These are phyloP conservation scores for Mercurialis annua DNA, from an alignment of 345 rosid genomes.

Conservation along the genomic window DNA sequence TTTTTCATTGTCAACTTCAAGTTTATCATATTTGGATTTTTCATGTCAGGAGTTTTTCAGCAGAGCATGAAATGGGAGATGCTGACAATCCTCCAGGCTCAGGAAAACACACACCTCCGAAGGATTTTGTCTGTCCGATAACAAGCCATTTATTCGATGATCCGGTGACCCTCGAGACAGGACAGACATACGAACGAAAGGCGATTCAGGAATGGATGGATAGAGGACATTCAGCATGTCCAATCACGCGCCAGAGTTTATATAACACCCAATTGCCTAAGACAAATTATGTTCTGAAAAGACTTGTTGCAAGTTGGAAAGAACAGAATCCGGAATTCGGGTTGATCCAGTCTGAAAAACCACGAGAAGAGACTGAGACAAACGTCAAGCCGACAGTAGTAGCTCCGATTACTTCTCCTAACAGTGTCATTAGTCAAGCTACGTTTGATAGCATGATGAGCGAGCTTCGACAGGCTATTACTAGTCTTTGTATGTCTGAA, in stretches of 20 bases:
- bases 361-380: constrained; percentile 20
- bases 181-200: constrained; percentile 69
- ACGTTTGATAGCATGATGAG: constrained; percentile 40
- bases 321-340: constrained; percentile 37
- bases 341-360: constrained; percentile 21
- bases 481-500: constrained; percentile 58
- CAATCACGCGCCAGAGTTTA: constrained; percentile 63
- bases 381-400: constrained; percentile 19
- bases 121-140: constrained; percentile 72
- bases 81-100: constrained; percentile 33
- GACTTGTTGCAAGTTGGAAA: constrained; percentile 65
- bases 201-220: constrained; percentile 69
- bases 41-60: constrained; percentile 24
- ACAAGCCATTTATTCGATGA: constrained; percentile 54
- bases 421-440: constrained; percentile 50
- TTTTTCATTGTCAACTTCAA: constrained; percentile 13
- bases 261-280: constrained; percentile 51
- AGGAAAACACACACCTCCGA: constrained; percentile 38
- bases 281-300: constrained; percentile 63
- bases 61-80: constrained; percentile 44
- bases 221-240: constrained; percentile 64
- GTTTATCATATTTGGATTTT: constrained; percentile 30
- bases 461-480: constrained; percentile 48
- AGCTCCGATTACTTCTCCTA: constrained; percentile 42
- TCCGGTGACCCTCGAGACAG: constrained; percentile 76